Conservation (phyloP, 176 grass and related monocot species). For the Juncus effusus region DNA sequence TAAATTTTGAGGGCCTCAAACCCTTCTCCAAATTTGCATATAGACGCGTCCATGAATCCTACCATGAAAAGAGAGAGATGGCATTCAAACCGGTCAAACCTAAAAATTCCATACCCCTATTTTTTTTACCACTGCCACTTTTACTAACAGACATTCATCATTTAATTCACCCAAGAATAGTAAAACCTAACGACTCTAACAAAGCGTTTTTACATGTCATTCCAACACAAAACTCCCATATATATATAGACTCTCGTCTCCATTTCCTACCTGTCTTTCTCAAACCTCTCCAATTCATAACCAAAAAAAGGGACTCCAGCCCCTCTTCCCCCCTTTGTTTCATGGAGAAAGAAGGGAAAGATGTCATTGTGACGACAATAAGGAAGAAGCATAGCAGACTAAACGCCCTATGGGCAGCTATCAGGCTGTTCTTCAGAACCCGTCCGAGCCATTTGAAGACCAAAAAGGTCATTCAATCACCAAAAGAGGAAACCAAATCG, state of each 20-base stretch:
- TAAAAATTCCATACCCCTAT: not conserved
- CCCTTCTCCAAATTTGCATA: no score
- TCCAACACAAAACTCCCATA: not conserved
- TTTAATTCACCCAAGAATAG: not conserved
- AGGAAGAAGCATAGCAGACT: not conserved
- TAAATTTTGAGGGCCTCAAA: no score
- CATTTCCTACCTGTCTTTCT: no score
- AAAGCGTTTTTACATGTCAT: not conserved
- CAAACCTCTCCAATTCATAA: no score
- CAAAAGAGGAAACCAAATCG: not conserved
- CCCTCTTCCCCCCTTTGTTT: no score
- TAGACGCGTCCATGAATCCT: not conserved
- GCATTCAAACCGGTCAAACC: not conserved
- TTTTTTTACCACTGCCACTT: slow-evolving; percentile 9
- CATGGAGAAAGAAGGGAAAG: slow-evolving; percentile 5
- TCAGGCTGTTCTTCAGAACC: not conserved
- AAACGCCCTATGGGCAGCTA: slow-evolving; percentile 11
- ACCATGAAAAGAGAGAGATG: not conserved
- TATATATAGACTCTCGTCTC: no score
- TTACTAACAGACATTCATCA: not conserved
- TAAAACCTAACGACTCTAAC: not conserved
- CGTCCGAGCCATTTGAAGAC: not conserved
- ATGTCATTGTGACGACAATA: slow-evolving; percentile 3
- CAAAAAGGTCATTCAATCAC: not conserved
- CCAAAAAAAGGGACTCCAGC: no score